Conservation (phyloP, 352 stramenopile species). For the Pythium pectinolyticum region DNA sequence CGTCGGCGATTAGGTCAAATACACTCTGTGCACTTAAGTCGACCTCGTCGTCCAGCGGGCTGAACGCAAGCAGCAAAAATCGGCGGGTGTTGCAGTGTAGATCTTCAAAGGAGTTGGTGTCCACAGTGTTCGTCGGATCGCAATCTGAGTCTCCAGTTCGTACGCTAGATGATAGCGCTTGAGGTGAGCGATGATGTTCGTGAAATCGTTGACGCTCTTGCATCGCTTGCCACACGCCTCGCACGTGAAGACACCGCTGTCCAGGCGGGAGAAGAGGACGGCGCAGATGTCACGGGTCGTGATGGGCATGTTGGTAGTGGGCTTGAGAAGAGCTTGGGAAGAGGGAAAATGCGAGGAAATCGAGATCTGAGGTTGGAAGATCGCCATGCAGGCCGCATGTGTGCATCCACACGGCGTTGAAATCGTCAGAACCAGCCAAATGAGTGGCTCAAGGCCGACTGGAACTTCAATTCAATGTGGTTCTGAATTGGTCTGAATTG, state of each 20-base stretch:
- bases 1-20: constrained; percentile 22
- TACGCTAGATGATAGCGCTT: constrained; percentile 5
- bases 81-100: constrained; percentile 16
- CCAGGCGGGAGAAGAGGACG: constrained; percentile 18
- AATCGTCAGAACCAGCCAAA: too few species aligned
- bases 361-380: too few species aligned
- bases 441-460: too few species aligned
- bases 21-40: constrained; percentile 11
- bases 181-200: background rate
- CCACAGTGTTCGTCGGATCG: background rate
- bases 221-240: constrained; percentile 1
- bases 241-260: constrained; percentile 1
- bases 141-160: background rate
- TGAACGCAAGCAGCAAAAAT: constrained; percentile 19
- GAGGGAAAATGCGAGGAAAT: too few species aligned
- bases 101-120: constrained; percentile 20
- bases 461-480: too few species aligned
- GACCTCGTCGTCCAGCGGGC: constrained; percentile 9
- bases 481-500: too few species aligned
- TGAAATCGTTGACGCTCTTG: constrained; percentile 8
- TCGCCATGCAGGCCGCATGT: too few species aligned
- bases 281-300: constrained; percentile 1
- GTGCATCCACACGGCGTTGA: too few species aligned
- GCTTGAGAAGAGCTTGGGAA: too few species aligned
- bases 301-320: background rate